Conservation (phyloP, 163 green algal species). For the Chlamydomonas reinhardtii region DNA sequence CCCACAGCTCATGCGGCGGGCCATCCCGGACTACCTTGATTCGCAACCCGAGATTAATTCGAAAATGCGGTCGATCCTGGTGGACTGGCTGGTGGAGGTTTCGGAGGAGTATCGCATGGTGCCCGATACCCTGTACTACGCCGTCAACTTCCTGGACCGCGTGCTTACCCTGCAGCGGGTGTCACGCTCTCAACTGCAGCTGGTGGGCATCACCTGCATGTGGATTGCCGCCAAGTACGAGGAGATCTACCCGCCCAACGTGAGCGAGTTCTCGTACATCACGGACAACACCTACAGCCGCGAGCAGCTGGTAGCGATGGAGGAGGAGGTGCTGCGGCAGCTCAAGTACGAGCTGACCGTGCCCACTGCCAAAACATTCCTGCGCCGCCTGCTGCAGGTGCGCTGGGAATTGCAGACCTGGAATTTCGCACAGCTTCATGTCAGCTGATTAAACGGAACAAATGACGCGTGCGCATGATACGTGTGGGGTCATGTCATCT, state of each 20-base stretch:
- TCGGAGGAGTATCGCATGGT: constrained; percentile 95
- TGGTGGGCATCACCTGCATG: constrained; percentile 90
- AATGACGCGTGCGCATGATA: too few species aligned
- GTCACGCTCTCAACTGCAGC: constrained; percentile 68
- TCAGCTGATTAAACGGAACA: too few species aligned
- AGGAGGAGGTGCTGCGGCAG: constrained; percentile 84
- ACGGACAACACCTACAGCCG: constrained; percentile 97
- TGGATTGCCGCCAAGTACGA: constrained; percentile 90
- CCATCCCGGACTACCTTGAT: constrained; percentile 62
- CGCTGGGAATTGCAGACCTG: background rate
- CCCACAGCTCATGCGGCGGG: constrained; percentile 53
- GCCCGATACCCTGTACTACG: constrained; percentile 94
- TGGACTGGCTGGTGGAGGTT: constrained; percentile 99
- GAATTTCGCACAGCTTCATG: background rate
- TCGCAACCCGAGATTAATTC: constrained; percentile 90
- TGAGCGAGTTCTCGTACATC: constrained; percentile 84
- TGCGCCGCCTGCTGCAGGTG: constrained; percentile 83
- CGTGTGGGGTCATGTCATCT: too few species aligned
- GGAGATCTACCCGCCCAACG: constrained; percentile 94
- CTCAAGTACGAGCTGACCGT: constrained; percentile 91
- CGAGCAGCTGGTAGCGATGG: constrained; percentile 77
- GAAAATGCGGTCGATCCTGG: constrained; percentile 95
- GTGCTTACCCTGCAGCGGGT: constrained; percentile 78
- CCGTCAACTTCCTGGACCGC: constrained; percentile 94
- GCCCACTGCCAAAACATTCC: constrained; percentile 83